Base-by-base conservation (phyloP, 1,284 basidiomycete species). In the Tilletia horrida region DNA sequence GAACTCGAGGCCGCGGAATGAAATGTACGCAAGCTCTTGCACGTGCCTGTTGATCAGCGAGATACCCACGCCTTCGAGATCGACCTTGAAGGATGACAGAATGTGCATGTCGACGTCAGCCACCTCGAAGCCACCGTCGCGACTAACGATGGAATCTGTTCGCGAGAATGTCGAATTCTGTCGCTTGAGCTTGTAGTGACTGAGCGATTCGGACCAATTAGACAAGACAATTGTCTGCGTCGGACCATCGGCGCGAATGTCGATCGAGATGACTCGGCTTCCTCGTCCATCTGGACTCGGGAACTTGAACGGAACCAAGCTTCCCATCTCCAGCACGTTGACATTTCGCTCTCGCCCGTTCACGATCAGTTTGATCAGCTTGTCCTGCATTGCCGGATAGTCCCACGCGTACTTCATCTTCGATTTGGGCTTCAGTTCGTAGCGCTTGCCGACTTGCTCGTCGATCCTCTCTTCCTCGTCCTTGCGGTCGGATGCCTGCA, bases 261-360 rank as follows among this genome's bases (percentile, higher is more conserved):
- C 96, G 73, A 98, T 84, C 0, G 96, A 93, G 6, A 97, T 86
- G 0, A 88, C 87, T 61, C 85, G 85, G 62, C 35, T 84, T 83
- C 67, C 85, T 84, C 72, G 66, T 18, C 70, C 76, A 64, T 74
- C 71, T 57, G 50, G 52, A 16, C 25, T 63, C 0, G 77, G 72
- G 80, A 97, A 91, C 81, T 88, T 92, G 85, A 96, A 93, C 0
- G 96, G 96, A 14, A 93, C 84, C 45, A 97, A 86, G 70, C 91
- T 88, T 61, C 96, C 96, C 55, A 99, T 98, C 82, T 97, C 96
- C 88, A 97, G 90, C 69, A 97, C 89, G 79, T 98, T 96, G 65
- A 98, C 85, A 27, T 87, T 84, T 47, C 92, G 87, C n/a, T 88
- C 87, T 18, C 86, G 86, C 57, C 89, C 88, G 66, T 89, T 86